Evolutionary conservation across 73 alveolate genomes (phyloP).

Genomic region (Tetrahymena elliotti): DNA sequence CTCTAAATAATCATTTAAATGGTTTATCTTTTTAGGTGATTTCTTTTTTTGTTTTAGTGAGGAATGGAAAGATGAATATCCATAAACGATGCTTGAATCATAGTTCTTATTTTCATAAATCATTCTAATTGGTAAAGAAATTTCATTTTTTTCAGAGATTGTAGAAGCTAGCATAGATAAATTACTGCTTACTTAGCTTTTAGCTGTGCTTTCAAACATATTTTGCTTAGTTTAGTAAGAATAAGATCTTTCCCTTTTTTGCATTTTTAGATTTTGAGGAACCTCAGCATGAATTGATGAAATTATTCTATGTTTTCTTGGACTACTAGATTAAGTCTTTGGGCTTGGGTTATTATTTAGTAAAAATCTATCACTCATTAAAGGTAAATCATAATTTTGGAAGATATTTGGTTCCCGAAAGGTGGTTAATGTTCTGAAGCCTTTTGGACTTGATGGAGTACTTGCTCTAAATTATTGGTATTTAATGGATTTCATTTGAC

Average conservation of each 20-base stretch:
- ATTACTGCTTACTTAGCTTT: not conserved
- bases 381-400: not conserved
- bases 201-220: not conserved
- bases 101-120: not conserved
- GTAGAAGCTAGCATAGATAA: not conserved
- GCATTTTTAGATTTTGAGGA: not conserved
- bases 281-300: not conserved
- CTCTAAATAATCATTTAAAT: not conserved
- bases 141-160: not conserved
- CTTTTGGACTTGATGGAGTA: not conserved
- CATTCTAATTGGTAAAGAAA: not conserved
- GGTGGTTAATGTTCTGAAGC: not conserved
- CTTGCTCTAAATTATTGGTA: not conserved
- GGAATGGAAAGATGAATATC: not conserved
- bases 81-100: not conserved
- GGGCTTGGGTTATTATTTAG: not conserved
- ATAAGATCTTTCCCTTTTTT: not conserved
- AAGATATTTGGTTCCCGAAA: not conserved
- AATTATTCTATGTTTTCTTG: not conserved
- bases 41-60: not conserved
- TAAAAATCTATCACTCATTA: not conserved
- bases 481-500: not conserved
- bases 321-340: not conserved
- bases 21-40: not conserved
- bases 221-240: not conserved